These are phyloP conservation scores for Cucurbita maxima DNA, from an alignment of 306 rosid species.

Conservation along the genomic window DNA sequence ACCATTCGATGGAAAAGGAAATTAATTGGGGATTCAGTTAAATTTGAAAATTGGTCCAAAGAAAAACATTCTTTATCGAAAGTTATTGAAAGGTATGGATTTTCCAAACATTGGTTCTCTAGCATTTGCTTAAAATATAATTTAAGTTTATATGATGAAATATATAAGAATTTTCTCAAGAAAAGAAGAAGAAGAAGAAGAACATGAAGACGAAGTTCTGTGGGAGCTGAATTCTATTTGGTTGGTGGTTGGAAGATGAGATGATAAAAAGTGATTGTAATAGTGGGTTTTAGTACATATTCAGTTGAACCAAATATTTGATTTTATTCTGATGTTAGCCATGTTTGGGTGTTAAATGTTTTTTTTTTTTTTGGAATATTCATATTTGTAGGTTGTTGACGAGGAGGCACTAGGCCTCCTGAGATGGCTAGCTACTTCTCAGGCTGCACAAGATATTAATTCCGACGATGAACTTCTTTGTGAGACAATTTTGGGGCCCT, in stretches of 20 bases:
- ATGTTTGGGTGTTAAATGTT: neutral
- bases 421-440: constrained; percentile 79
- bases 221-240: neutral
- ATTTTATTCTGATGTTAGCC: neutral
- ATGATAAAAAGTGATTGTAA: neutral
- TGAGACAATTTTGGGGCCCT: constrained; percentile 65
- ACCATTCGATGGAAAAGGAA: too few species aligned
- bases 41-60: too few species aligned
- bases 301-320: neutral
- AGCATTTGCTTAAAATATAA: neutral
- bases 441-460: constrained; percentile 56
- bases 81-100: neutral
- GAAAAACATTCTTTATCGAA: too few species aligned
- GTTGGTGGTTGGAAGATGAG: neutral
- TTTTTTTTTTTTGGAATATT: neutral
- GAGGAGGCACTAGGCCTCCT: constrained; percentile 63
- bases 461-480: constrained; percentile 76
- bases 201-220: neutral
- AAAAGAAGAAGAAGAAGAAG: neutral
- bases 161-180: neutral
- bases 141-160: neutral
- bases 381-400: constrained; percentile 35
- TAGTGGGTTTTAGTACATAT: neutral
- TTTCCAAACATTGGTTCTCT: neutral
- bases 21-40: too few species aligned